Evolutionary conservation across 768 basidiomycete species (phyloP).

Genomic region (Lentinus tigrinus): DNA sequence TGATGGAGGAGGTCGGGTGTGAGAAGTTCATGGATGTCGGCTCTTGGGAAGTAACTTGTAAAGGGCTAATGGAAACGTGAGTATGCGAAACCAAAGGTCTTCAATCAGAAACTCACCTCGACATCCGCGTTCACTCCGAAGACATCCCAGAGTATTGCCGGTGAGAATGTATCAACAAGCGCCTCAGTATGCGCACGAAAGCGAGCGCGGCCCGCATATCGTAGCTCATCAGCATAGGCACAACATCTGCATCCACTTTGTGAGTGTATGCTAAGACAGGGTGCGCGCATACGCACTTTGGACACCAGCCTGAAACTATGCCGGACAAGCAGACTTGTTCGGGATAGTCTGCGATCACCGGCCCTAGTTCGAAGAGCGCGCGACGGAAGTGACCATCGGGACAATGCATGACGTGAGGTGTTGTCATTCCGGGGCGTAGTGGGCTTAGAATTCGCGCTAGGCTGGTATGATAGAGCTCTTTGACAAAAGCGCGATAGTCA

Average conservation of each 20-base stretch:
- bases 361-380: conserved; percentile 31
- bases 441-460: conserved; percentile 10
- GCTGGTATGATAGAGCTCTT: conserved; percentile 20
- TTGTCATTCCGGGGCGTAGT: conserved; percentile 9
- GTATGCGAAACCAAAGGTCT: no score
- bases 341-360: conserved; percentile 39
- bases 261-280: neutral
- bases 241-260: no score
- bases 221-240: no score
- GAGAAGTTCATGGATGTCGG: conserved; percentile 22
- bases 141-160: conserved; percentile 28
- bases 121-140: conserved; percentile 28
- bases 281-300: conserved; percentile 24
- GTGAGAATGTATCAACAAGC: no score
- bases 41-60: conserved; percentile 19
- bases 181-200: no score
- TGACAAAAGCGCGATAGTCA: conserved; percentile 12
- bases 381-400: conserved; percentile 35
- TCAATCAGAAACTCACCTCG: conserved; percentile 17
- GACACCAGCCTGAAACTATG: conserved; percentile 31
- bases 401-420: conserved; percentile 26
- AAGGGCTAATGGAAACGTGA: no score
- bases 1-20: conserved; percentile 21
- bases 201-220: no score
- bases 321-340: conserved; percentile 33